These are phyloP conservation scores for Penicillium salamii DNA, from an alignment of 495 filamentous ascomycete genomes.

Conservation along the genomic window DNA sequence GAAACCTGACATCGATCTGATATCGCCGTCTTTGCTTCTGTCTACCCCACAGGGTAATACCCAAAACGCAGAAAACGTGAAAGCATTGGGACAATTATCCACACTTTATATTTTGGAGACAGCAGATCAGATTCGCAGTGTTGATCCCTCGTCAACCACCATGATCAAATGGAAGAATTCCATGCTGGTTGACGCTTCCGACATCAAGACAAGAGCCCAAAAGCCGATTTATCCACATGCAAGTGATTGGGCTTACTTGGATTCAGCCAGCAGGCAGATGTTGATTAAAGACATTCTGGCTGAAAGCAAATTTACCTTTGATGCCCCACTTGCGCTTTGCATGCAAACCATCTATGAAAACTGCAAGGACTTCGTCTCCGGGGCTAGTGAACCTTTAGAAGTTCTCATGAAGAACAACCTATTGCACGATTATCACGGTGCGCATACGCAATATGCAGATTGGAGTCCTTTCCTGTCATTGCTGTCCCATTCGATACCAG, in stretches of 20 bases:
- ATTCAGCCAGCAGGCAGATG: background rate
- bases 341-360: conserved; percentile 4
- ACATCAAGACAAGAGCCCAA: background rate
- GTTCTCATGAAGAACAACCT: conserved; percentile 22
- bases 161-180: background rate
- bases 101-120: conserved; percentile 1
- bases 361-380: background rate
- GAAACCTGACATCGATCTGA: background rate
- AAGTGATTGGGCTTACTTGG: background rate
- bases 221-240: background rate
- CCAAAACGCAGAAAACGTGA: background rate
- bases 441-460: conserved; percentile 3
- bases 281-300: background rate
- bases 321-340: background rate
- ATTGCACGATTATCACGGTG: conserved; percentile 24
- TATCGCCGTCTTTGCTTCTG: background rate
- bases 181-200: background rate
- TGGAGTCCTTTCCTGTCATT: conserved; percentile 15
- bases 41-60: background rate
- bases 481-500: conserved; percentile 36
- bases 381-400: conserved; percentile 22
- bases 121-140: background rate
- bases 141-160: background rate
- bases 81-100: conserved; percentile 2
- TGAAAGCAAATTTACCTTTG: conserved; percentile 1